Evolutionary conservation across 495 filamentous ascomycete genomes (phyloP), one percentile per base, ranked within the genome.

Genomic region (Apodospora peruviana): DNA sequence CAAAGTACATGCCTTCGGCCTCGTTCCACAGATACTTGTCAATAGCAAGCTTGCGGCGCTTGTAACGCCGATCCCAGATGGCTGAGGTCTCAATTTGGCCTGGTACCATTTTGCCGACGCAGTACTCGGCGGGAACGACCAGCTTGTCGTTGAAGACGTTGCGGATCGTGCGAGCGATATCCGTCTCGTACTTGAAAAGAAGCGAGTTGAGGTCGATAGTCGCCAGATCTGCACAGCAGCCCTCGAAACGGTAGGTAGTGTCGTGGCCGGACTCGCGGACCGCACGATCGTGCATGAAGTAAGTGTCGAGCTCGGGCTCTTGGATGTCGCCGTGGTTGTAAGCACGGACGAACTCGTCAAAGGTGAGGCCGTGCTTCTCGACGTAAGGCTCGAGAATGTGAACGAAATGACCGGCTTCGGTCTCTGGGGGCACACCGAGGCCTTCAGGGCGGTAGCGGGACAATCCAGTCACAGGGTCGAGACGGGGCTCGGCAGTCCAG

Each of bases 211-310:
- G 75, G 59, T 98, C 93, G 22, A 97, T 86, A 1, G 93, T 97
- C 16, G 90, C 93, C 20, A 97, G 73, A 59, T 96, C 80, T 12
- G 87, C 93, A 58, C 86, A 90, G 19, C 93, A 78, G 16, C 83
- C 82, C 65, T 96, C 93, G 1, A 98, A 74, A 20, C 93, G 87
- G 64, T 96, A 96, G 21, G 87, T 85, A 5, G 90, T 97, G 64
- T 98, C 93, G 61, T 98, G 93, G 18, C 93, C 93, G n/a, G 90
- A 95, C 61, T 97, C 93, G 40, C 93, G 84, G 18, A 96, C 89
- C 5, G 88, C 89, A 41, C 94, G 82, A 63, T 98, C 94, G 61
- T 98, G 93, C 56, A 94, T 69, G 72, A 96, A 97, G 62, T 96
- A 98, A 21, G 89, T 82, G 60, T 98, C 93, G 9, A 98, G 75